These are phyloP conservation scores for Xylaria sp. DNA, from an alignment of 2,329 filamentous ascomycete species.

Conservation along the genomic window DNA sequence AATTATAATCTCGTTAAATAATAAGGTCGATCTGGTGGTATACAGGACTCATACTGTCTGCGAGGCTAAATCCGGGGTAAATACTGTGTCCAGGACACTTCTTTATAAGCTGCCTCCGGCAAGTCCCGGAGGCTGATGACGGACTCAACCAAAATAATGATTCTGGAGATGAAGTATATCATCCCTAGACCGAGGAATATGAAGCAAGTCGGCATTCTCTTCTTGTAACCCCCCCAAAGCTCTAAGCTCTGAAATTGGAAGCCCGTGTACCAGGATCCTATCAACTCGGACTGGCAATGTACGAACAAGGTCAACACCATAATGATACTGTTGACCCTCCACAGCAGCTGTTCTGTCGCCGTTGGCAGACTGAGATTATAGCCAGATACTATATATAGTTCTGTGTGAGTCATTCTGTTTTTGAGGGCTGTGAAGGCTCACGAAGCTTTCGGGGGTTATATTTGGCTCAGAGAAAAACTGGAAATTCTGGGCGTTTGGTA, in stretches of 20 bases:
- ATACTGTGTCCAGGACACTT: constrained; percentile 5
- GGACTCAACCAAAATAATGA: constrained; percentile 6
- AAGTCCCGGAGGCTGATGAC: constrained; percentile 13
- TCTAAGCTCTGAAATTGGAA: constrained; percentile 13
- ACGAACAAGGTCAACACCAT: neutral
- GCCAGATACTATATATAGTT: neutral
- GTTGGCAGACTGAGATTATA: constrained; percentile 7
- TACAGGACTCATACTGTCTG: neutral
- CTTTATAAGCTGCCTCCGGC: constrained; percentile 1
- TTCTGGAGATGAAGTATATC: constrained; percentile 1
- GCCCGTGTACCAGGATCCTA: constrained; percentile 11
- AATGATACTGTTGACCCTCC: constrained; percentile 15
- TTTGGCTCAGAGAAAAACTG: too few species aligned
- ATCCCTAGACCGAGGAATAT: neutral
- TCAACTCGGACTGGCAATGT: constrained; percentile 5
- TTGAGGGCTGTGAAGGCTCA: too few species aligned
- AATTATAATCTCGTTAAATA: too few species aligned
- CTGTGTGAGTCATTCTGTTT: neutral
- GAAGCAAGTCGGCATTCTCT: constrained; percentile 7
- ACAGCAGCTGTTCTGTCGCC: constrained; percentile 2
- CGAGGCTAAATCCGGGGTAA: neutral
- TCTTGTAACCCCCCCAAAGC: constrained; percentile 13
- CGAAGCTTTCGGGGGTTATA: neutral
- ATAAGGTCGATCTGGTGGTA: too few species aligned
- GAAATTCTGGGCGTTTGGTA: too few species aligned